These are phyloP conservation scores for Paxillus involutus DNA, from an alignment of 768 basidiomycete species.

Conservation along the genomic window DNA sequence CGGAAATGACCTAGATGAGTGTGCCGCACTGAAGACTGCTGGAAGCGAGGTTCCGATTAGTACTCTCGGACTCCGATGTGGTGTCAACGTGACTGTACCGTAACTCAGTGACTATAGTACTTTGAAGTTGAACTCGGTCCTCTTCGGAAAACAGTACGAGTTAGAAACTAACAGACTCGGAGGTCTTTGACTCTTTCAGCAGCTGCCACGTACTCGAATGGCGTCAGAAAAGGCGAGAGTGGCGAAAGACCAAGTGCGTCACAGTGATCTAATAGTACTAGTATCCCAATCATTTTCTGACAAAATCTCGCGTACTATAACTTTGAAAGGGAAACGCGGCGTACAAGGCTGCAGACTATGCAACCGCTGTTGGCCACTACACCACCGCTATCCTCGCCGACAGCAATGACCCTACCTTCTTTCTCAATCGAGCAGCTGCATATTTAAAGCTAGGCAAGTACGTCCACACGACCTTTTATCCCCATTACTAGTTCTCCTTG, in stretches of 20 bases:
- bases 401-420: conserved; percentile 68
- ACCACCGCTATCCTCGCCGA: conserved; percentile 77
- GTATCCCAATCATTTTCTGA: background rate
- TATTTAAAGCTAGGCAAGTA: conserved; percentile 96
- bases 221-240: conserved; percentile 34
- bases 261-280: background rate
- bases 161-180: too few species aligned
- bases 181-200: too few species aligned
- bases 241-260: conserved; percentile 33
- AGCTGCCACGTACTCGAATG: conserved; percentile 22
- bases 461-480: conserved; percentile 35
- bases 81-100: too few species aligned
- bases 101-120: too few species aligned
- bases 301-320: background rate
- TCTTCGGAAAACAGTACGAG: too few species aligned
- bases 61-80: too few species aligned
- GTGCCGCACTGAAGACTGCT: too few species aligned
- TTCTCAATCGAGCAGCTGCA: conserved; percentile 86
- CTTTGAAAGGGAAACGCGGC: conserved; percentile 74
- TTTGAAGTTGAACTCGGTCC: too few species aligned
- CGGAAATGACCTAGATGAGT: too few species aligned
- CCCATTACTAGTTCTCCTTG: conserved; percentile 3
- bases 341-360: conserved; percentile 81
- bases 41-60: too few species aligned
- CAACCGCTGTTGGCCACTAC: conserved; percentile 83